Conservation (phyloP, 2,329 filamentous ascomycete species). For the Macrophomina tecta region DNA sequence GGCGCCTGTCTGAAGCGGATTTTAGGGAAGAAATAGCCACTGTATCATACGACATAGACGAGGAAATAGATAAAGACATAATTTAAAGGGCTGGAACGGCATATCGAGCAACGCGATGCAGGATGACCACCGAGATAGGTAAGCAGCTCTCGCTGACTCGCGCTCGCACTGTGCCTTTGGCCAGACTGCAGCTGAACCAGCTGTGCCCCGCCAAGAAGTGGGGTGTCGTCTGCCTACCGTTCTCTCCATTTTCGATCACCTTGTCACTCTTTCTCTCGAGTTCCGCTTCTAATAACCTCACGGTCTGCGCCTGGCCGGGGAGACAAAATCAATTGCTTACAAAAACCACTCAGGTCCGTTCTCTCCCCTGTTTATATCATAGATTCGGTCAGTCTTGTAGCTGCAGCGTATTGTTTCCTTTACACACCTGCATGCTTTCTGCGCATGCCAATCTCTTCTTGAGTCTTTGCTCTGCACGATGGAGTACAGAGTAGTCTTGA, state of each 20-base stretch:
- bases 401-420: not conserved
- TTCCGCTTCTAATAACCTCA: not conserved
- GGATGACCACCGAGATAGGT: not conserved
- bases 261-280: too few relatives aligned
- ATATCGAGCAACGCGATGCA: not conserved
- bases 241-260: not conserved
- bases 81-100: not conserved
- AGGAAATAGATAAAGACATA: not conserved
- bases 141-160: conserved; percentile 5
- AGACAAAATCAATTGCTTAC: not conserved
- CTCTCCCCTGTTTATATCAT: not conserved
- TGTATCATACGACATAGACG: not conserved
- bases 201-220: conserved; percentile 3
- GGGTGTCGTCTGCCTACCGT: not conserved
- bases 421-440: not conserved
- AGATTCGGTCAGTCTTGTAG: not conserved
- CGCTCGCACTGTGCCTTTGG: not conserved
- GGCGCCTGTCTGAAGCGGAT: not conserved
- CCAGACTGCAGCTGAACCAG: not conserved
- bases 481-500: too few relatives aligned
- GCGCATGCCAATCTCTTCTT: too few relatives aligned
- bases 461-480: too few relatives aligned
- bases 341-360: not conserved
- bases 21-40: not conserved
- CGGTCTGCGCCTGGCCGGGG: not conserved